Percentiles rank a stretch among this genome's conserved stretches.
Evolutionary conservation across 257 asterid species (phyloP).

Genomic region (Plantago elongata): DNA sequence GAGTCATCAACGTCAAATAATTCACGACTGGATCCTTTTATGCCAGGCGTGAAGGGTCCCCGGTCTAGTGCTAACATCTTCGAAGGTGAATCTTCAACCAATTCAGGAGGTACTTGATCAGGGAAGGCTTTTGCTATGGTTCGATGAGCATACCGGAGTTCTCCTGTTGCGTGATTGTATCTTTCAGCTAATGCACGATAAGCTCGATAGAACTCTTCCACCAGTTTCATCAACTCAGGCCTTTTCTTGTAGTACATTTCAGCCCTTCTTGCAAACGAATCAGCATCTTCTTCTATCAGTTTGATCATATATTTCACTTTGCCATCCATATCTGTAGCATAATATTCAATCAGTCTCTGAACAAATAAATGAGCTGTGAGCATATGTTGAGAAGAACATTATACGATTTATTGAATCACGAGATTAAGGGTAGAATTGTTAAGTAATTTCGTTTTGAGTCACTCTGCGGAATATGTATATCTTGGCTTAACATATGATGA

Average conservation of each 20-base stretch:
- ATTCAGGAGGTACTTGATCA: conserved; percentile 58
- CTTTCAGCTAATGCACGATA: conserved; percentile 90
- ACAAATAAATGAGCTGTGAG: background rate
- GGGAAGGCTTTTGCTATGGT: conserved; percentile 82
- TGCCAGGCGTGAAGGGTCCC: conserved; percentile 51
- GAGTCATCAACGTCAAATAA: conserved; percentile 34
- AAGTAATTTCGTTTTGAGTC: background rate
- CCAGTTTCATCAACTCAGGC: conserved; percentile 90
- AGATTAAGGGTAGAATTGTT: background rate
- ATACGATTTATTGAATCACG: background rate
- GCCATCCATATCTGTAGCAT: conserved; percentile 76
- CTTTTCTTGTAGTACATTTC: conserved; percentile 94
- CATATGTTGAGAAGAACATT: background rate
- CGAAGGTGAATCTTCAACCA: conserved; percentile 54
- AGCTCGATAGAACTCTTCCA: conserved; percentile 93
- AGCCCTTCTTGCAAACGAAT: conserved; percentile 88
- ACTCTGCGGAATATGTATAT: background rate
- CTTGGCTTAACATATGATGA: background rate
- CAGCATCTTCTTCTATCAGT: conserved; percentile 94
- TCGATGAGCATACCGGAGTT: conserved; percentile 79
- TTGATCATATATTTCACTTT: conserved; percentile 87
- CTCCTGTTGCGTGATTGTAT: conserved; percentile 83
- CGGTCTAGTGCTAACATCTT: conserved; percentile 30
- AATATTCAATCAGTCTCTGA: background rate
- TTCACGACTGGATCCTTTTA: conserved; percentile 28